A percentile compares a stretch with the other conserved stretches of the same genome.
Conservation (phyloP, 2,329 filamentous ascomycete species). For the Dothistroma septosporum region DNA sequence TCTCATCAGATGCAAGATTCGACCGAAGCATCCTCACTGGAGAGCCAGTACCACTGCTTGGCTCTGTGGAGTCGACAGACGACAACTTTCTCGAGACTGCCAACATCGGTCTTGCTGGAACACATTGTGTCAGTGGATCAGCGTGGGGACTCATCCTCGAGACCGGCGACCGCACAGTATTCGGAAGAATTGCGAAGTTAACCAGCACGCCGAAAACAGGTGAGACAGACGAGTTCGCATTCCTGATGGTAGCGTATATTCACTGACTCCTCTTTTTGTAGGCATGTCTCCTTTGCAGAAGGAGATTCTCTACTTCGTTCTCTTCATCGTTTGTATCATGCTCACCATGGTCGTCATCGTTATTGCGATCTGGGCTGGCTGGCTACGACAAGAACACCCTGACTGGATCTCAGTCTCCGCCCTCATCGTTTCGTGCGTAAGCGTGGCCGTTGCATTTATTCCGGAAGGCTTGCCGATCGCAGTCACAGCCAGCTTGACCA, state of each 20-base stretch:
- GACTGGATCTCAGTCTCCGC: constrained; percentile 68
- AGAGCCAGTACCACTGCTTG: constrained; percentile 59
- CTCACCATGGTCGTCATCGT: constrained; percentile 61
- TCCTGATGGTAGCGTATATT: too few species aligned
- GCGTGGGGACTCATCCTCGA: constrained; percentile 65
- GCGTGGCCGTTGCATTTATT: constrained; percentile 69
- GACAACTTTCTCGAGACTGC: constrained; percentile 72
- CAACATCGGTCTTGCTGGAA: constrained; percentile 74
- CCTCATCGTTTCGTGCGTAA: constrained; percentile 68
- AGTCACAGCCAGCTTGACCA: constrained; percentile 64
- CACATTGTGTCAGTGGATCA: constrained; percentile 67
- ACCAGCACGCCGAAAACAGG: constrained; percentile 62
- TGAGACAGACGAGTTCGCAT: too few species aligned
- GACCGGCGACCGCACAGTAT: constrained; percentile 69
- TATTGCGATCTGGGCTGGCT: constrained; percentile 54
- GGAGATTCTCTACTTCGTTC: constrained; percentile 69
- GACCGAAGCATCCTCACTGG: constrained; percentile 70
- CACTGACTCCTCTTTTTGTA: too few species aligned
- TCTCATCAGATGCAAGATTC: constrained; percentile 66
- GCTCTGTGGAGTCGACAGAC: constrained; percentile 62
- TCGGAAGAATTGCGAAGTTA: constrained; percentile 67
- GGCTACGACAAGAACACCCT: constrained; percentile 63
- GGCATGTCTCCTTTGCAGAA: constrained; percentile 66
- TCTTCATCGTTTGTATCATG: constrained; percentile 66
- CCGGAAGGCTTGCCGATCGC: constrained; percentile 70